Conservation (phyloP, 164 flowering plant genomes). For the Stephania yunnanensis region DNA sequence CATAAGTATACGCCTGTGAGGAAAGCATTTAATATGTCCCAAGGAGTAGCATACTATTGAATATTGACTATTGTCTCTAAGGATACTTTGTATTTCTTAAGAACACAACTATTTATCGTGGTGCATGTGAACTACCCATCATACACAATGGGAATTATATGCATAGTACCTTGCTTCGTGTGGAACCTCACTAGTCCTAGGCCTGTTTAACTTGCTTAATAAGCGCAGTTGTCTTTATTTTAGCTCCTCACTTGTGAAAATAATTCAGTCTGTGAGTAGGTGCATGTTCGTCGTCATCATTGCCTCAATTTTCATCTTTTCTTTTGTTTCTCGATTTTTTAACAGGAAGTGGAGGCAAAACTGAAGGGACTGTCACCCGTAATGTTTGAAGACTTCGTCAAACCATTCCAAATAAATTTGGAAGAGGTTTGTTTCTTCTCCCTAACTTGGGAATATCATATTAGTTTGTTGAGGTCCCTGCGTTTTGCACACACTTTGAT, state of each 20-base stretch:
- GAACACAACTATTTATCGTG: too few species aligned
- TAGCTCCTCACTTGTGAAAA: background rate
- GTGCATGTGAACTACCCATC: too few species aligned
- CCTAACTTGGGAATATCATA: background rate
- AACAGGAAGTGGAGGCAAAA: conserved; percentile 71
- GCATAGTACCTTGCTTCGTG: too few species aligned
- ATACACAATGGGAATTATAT: too few species aligned
- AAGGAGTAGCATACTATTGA: too few species aligned
- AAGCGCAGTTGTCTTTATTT: background rate
- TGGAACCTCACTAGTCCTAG: background rate
- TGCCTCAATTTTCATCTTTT: background rate
- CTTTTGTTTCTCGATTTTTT: conserved; percentile 11
- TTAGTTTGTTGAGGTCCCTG: background rate
- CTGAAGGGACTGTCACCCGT: conserved; percentile 61
- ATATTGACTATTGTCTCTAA: too few species aligned
- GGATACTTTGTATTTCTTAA: too few species aligned
- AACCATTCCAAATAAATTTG: conserved; percentile 67
- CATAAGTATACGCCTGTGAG: too few species aligned
- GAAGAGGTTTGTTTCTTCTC: conserved; percentile 48
- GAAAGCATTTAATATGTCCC: too few species aligned
- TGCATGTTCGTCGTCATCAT: background rate
- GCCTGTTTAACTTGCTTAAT: background rate
- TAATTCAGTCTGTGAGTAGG: background rate
- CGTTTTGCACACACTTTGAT: background rate
- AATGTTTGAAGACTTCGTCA: conserved; percentile 83